These are phyloP conservation scores for Aureobasidium zeae DNA, from an alignment of 2,329 filamentous ascomycete species.

Conservation along the genomic window DNA sequence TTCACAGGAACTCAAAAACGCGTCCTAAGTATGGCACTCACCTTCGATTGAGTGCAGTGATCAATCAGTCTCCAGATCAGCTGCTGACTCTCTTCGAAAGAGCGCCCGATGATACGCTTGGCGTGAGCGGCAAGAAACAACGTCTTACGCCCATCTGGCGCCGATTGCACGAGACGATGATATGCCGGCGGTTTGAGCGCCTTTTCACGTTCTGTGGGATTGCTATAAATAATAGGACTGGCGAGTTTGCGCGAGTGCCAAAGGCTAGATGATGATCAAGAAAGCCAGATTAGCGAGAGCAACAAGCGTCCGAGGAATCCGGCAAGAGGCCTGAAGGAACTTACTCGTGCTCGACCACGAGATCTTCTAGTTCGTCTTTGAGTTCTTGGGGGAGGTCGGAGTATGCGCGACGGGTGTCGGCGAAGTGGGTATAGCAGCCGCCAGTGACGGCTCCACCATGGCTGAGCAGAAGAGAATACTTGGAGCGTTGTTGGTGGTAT, in stretches of 20 bases:
- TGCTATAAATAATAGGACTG: constrained; percentile 1
- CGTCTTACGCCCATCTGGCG: neutral
- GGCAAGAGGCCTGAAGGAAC: neutral
- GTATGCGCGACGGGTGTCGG: constrained; percentile 1
- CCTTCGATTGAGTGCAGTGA: constrained; percentile 5
- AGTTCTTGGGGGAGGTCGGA: neutral
- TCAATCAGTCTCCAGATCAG: constrained; percentile 2
- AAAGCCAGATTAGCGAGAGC: no score
- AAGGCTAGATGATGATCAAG: no score
- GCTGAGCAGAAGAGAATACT: neutral
- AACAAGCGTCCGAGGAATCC: neutral
- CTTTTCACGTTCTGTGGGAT: neutral
- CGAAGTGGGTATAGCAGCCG: constrained; percentile 1
- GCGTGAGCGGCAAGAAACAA: constrained; percentile 4
- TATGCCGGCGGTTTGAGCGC: neutral
- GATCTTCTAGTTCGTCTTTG: neutral
- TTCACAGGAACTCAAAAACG: neutral
- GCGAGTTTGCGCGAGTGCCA: constrained; percentile 8
- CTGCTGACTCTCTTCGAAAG: constrained; percentile 1
- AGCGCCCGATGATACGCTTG: neutral
- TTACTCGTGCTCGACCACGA: constrained; percentile 6
- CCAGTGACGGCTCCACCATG: neutral
- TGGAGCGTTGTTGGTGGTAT: constrained; percentile 2
- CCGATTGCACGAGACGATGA: neutral
- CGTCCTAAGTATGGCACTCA: neutral